Evolutionary conservation across 768 basidiomycete species (phyloP).

Genomic region (Mrakia frigida): DNA sequence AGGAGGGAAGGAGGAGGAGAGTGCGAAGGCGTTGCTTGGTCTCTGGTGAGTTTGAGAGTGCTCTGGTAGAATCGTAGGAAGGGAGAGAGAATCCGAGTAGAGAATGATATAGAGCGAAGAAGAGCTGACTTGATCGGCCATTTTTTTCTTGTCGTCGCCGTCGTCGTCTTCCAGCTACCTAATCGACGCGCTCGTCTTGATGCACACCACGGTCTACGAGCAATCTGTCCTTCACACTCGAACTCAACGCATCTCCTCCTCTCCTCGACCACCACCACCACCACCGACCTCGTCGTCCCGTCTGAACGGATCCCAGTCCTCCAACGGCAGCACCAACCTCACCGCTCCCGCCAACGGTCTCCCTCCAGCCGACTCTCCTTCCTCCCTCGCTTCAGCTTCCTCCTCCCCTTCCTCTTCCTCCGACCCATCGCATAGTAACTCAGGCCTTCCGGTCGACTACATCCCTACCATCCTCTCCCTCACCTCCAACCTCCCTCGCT

Average conservation of each 20-base stretch:
- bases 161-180: constrained; percentile 16
- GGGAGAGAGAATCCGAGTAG: too few relatives aligned
- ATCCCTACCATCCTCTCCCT: constrained; percentile 16
- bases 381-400: constrained; percentile 21
- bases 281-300: neutral
- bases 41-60: neutral
- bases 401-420: constrained; percentile 10
- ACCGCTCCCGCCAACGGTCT: neutral
- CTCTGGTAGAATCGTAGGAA: neutral
- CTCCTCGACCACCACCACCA: constrained; percentile 5
- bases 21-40: constrained; percentile 12
- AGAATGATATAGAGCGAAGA: neutral
- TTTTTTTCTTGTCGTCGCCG: neutral
- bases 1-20: constrained; percentile 22
- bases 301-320: neutral
- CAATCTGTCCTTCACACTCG: constrained; percentile 23
- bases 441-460: constrained; percentile 26
- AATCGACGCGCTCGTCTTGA: constrained; percentile 29
- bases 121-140: neutral
- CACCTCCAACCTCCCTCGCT: constrained; percentile 2
- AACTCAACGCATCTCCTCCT: constrained; percentile 20
- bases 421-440: neutral
- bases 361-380: constrained; percentile 28
- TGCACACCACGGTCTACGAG: constrained; percentile 29
- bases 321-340: constrained; percentile 7